Conservation (phyloP, 2,329 filamentous ascomycete genomes). For the Zopfia rhizophila region DNA sequence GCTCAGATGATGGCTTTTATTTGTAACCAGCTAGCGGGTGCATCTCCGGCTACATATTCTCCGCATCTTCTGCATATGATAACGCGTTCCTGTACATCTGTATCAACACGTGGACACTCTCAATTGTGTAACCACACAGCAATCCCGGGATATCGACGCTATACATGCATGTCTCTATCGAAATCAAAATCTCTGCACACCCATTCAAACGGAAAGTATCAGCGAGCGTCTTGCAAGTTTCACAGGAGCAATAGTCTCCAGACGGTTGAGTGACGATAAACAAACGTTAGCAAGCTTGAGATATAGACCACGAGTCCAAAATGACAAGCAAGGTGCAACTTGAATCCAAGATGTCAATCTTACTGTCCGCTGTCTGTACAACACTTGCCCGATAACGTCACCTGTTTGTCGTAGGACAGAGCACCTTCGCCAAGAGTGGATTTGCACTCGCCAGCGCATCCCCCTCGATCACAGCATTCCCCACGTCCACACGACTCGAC, state of each 20-base stretch:
- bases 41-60: slow-evolving; percentile 6
- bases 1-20: slow-evolving; percentile 39
- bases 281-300: neutral
- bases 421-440: slow-evolving; percentile 33
- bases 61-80: slow-evolving; percentile 13
- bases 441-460: slow-evolving; percentile 42
- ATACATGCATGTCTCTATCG: slow-evolving; percentile 23
- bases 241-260: neutral
- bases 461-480: slow-evolving; percentile 44
- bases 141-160: slow-evolving; percentile 15
- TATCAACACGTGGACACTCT: slow-evolving; percentile 15
- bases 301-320: neutral
- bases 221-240: slow-evolving; percentile 3
- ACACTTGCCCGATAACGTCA: slow-evolving; percentile 36
- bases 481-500: slow-evolving; percentile 46
- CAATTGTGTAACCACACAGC: slow-evolving; percentile 18
- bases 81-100: neutral
- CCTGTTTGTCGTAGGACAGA: slow-evolving; percentile 29
- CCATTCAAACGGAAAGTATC: slow-evolving; percentile 12
- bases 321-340: slow-evolving; percentile 14
- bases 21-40: slow-evolving; percentile 29
- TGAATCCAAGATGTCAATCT: slow-evolving; percentile 23
- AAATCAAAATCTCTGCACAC: slow-evolving; percentile 16
- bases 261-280: slow-evolving; percentile 5
- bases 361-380: slow-evolving; percentile 26